Conservation (phyloP, 1,284 basidiomycete genomes). For the Boletus smithii region DNA sequence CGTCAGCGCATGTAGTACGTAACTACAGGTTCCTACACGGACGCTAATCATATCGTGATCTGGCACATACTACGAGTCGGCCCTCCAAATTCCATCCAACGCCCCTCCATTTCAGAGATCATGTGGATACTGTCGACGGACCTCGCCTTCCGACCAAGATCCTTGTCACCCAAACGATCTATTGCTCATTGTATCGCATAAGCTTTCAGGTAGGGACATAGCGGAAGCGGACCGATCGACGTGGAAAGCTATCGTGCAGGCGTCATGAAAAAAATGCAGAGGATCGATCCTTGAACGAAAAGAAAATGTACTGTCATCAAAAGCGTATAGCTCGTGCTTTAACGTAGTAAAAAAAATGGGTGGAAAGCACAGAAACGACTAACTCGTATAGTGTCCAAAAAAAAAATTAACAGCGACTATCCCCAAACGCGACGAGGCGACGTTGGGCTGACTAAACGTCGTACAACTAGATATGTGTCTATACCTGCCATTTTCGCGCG, state of each 20-base stretch:
- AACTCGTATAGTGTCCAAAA: neutral
- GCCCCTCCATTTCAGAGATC: too few relatives aligned
- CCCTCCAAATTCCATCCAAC: too few relatives aligned
- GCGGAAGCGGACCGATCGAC: too few relatives aligned
- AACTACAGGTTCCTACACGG: too few relatives aligned
- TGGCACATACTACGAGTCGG: too few relatives aligned
- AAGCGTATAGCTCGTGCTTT: neutral
- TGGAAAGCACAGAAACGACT: neutral
- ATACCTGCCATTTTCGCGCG: conserved; percentile 3
- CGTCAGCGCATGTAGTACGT: too few relatives aligned
- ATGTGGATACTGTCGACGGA: too few relatives aligned
- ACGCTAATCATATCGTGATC: too few relatives aligned
- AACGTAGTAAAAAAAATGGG: neutral
- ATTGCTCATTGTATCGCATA: too few relatives aligned
- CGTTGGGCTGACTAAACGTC: neutral
- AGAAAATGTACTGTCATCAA: neutral
- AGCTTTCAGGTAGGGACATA: too few relatives aligned
- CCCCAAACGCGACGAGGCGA: neutral
- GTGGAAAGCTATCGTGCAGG: neutral
- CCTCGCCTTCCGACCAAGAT: too few relatives aligned
- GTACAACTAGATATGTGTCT: neutral
- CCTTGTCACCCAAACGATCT: too few relatives aligned
- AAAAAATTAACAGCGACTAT: neutral
- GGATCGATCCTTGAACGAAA: neutral
- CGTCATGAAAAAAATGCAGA: neutral